These are phyloP conservation scores for Phytopythium kandeliae DNA, from an alignment of 352 stramenopile species.

Conservation along the genomic window DNA sequence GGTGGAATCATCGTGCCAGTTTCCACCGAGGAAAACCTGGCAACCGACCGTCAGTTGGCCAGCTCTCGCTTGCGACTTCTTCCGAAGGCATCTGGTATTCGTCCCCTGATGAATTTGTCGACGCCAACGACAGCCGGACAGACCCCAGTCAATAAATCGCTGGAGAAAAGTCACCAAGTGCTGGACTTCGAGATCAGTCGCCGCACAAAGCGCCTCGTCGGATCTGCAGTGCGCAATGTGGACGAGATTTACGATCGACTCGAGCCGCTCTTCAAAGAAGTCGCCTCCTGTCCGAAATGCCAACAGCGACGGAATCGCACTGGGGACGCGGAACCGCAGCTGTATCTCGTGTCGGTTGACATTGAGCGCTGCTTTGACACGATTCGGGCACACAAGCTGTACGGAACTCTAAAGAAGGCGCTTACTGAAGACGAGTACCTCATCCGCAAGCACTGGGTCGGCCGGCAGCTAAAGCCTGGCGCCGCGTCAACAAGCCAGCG, in stretches of 20 bases:
- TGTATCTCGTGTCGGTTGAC: conserved; percentile 67
- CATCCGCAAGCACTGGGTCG: conserved; percentile 71
- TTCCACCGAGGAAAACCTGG: conserved; percentile 7
- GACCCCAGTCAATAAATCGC: conserved; percentile 49
- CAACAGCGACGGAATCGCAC: conserved; percentile 8
- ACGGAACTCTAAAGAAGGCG: conserved; percentile 55
- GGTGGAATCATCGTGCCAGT: conserved; percentile 27
- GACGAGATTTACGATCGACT: conserved; percentile 61
- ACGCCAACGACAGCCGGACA: conserved; percentile 16
- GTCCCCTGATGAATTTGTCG: conserved; percentile 78
- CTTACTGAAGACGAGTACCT: conserved; percentile 70
- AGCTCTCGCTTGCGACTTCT: conserved; percentile 55
- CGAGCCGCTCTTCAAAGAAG: conserved; percentile 31
- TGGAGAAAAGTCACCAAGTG: conserved; percentile 55
- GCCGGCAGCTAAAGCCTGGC: conserved; percentile 26
- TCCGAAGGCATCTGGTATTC: conserved; percentile 58
- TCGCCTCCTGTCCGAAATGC: conserved; percentile 27
- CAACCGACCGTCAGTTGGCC: conserved; percentile 23
- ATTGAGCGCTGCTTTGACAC: conserved; percentile 83
- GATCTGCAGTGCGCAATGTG: conserved; percentile 52
- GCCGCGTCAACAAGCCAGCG: background rate
- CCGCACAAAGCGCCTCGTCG: conserved; percentile 41
- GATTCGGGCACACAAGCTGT: conserved; percentile 58
- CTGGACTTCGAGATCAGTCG: conserved; percentile 59
- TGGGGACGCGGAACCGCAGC: conserved; percentile 4